A percentile compares a stretch with the other conserved stretches of the same genome.
Conservation (phyloP, 345 rosid genomes). For the Euphorbia lathyris region DNA sequence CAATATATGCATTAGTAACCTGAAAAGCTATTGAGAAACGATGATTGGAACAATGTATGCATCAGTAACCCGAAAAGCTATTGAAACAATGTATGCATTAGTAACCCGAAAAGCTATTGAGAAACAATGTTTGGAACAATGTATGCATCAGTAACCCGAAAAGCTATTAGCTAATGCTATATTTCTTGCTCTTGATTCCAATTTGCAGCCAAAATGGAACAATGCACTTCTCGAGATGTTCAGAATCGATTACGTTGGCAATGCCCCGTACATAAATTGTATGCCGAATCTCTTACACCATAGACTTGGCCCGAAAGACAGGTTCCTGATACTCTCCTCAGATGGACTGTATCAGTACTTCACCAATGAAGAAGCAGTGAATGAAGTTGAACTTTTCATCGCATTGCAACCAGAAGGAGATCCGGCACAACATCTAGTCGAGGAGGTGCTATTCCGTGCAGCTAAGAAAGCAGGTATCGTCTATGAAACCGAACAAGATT, state of each 20-base stretch:
- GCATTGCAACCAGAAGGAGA: constrained; percentile 83
- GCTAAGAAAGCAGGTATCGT: constrained; percentile 82
- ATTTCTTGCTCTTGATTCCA: constrained; percentile 13
- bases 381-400: constrained; percentile 70
- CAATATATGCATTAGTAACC: no score
- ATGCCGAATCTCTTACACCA: constrained; percentile 75
- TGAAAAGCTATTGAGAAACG: no score
- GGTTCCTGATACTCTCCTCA: constrained; percentile 73
- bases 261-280: constrained; percentile 74
- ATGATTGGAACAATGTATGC: no score
- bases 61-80: no score
- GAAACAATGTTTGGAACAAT: no score
- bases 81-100: no score
- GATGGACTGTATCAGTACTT: constrained; percentile 91
- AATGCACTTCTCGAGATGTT: constrained; percentile 79
- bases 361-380: constrained; percentile 75
- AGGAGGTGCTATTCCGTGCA: constrained; percentile 78
- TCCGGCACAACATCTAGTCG: constrained; percentile 91
- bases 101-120: no score
- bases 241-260: constrained; percentile 73
- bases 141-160: no score
- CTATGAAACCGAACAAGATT: neutral
- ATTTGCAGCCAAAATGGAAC: constrained; percentile 80
- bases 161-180: neutral
- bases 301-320: constrained; percentile 60